phyloP scores from a whole-genome alignment of 2,329 filamentous ascomycete genomes.

The Venturia oleaginea region DNA sequence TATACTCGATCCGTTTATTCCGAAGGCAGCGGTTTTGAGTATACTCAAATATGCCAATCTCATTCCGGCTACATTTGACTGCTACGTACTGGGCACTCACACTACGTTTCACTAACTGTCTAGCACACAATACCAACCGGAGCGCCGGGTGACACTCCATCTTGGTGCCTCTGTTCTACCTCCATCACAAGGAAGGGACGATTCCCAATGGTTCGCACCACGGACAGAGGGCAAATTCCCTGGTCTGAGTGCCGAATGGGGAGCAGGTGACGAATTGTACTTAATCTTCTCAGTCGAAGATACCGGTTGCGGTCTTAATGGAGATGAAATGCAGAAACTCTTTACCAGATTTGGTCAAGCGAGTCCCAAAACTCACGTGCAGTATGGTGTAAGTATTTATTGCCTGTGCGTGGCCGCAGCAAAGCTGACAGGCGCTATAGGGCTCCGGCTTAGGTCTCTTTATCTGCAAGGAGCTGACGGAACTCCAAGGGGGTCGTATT shows the following conservation, averaged over 20 bases:
- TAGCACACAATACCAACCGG: background rate
- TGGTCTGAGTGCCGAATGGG: constrained; percentile 44
- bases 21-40: background rate
- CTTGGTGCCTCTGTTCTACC: constrained; percentile 20
- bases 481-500: constrained; percentile 62
- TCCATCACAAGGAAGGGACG: constrained; percentile 11
- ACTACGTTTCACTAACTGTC: background rate
- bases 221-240: constrained; percentile 13
- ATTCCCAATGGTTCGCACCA: constrained; percentile 17
- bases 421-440: constrained; percentile 22
- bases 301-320: constrained; percentile 54
- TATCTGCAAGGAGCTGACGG: constrained; percentile 58
- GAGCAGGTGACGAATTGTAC: constrained; percentile 41
- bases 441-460: constrained; percentile 46
- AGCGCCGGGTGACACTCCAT: constrained; percentile 19
- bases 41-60: background rate
- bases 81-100: background rate
- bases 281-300: constrained; percentile 56
- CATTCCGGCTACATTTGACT: no score
- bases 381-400: constrained; percentile 11
- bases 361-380: constrained; percentile 50
- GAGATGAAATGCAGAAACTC: constrained; percentile 45
- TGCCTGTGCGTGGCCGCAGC: background rate
- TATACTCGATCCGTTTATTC: background rate
- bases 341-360: constrained; percentile 65